These are phyloP conservation scores for Boletus huronensis DNA, from an alignment of 768 basidiomycete species.

Conservation along the genomic window DNA sequence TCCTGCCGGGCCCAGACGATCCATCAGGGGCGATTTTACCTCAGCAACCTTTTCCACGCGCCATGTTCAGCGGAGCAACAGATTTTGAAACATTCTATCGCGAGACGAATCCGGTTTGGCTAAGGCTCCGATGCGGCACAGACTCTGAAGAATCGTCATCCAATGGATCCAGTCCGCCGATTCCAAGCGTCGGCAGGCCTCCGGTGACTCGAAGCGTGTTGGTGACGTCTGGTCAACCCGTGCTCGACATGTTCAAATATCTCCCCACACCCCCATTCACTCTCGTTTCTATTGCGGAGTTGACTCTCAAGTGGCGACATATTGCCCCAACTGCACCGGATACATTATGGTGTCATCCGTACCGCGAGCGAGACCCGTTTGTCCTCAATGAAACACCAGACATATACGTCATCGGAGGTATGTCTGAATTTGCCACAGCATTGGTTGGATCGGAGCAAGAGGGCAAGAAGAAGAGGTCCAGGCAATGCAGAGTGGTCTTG, in stretches of 20 bases:
- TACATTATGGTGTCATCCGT: slow-evolving; percentile 98
- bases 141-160: slow-evolving; percentile 25
- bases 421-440: slow-evolving; percentile 76
- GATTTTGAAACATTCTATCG: slow-evolving; percentile 62
- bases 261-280: slow-evolving; percentile 67
- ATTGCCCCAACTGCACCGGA: slow-evolving; percentile 99
- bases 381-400: slow-evolving; percentile 82
- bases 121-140: slow-evolving; percentile 54
- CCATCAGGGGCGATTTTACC: slow-evolving; percentile 88
- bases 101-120: slow-evolving; percentile 89
- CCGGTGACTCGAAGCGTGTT: slow-evolving; percentile 56
- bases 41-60: slow-evolving; percentile 88
- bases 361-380: slow-evolving; percentile 84
- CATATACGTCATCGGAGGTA: slow-evolving; percentile 90
- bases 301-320: slow-evolving; percentile 90
- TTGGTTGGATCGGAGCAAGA: slow-evolving; percentile 46
- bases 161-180: neutral
- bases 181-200: slow-evolving; percentile 10
- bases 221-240: slow-evolving; percentile 86
- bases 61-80: slow-evolving; percentile 74
- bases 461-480: slow-evolving; percentile 24
- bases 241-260: slow-evolving; percentile 96
- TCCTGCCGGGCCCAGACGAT: slow-evolving; percentile 85
- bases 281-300: slow-evolving; percentile 68
- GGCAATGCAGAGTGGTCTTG: slow-evolving; percentile 68